phyloP scores from a whole-genome alignment of 2,329 filamentous ascomycete genomes.

The Xylaria sp. region DNA sequence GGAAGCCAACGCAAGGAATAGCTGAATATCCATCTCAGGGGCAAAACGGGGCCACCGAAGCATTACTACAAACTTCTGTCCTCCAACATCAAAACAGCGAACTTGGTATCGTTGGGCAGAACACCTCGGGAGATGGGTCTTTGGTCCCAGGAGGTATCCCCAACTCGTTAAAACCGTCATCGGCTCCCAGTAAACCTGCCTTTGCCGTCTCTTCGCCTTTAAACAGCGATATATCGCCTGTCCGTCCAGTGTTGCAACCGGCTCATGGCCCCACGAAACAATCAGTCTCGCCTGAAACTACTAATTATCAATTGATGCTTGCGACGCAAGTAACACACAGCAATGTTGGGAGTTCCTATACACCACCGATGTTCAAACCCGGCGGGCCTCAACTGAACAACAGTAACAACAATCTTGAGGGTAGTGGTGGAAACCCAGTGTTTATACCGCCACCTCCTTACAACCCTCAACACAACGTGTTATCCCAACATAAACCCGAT shows the following conservation, averaged over 20 bases:
- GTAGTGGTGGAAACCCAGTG: background rate
- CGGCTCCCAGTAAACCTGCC: constrained; percentile 23
- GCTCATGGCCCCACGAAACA: constrained; percentile 17
- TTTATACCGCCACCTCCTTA: background rate
- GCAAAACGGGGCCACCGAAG: constrained; percentile 22
- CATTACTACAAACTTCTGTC: constrained; percentile 32
- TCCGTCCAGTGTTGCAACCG: constrained; percentile 28
- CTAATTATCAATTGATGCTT: constrained; percentile 19
- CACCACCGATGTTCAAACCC: constrained; percentile 31
- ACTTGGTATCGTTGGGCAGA: constrained; percentile 31
- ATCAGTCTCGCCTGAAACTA: background rate
- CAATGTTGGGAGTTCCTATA: constrained; percentile 25
- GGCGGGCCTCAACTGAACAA: constrained; percentile 20
- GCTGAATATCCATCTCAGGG: constrained; percentile 12
- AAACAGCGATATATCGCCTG: constrained; percentile 14
- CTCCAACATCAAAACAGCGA: constrained; percentile 39
- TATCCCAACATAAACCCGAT: constrained; percentile 1
- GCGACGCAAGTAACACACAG: constrained; percentile 33
- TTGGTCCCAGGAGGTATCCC: constrained; percentile 22
- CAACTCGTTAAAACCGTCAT: constrained; percentile 27
- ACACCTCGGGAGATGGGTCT: constrained; percentile 26
- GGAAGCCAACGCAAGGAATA: constrained; percentile 26
- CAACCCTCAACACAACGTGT: background rate
- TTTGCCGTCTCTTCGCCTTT: background rate
- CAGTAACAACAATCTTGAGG: background rate